Evolutionary conservation across 2,329 filamentous ascomycete genomes (phyloP).

Genomic region (Microcyclosporella mali): DNA sequence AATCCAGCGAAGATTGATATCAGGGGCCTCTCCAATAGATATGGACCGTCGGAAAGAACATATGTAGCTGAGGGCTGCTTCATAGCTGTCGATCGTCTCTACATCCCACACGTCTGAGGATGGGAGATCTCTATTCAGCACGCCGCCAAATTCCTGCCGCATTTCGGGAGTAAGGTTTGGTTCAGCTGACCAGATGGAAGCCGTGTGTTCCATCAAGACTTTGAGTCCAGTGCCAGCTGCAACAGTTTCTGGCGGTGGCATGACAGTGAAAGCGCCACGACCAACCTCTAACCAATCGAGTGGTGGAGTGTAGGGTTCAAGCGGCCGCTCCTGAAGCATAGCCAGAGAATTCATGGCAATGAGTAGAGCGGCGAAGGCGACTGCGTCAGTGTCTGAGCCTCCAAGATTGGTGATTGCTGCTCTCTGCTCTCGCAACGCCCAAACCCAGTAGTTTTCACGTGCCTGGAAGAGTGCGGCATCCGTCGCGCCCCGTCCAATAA

Average conservation of each 20-base stretch:
- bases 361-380: slow-evolving; percentile 25
- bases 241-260: slow-evolving; percentile 19
- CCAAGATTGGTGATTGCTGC: slow-evolving; percentile 23
- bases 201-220: slow-evolving; percentile 20
- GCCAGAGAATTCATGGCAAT: slow-evolving; percentile 27
- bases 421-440: slow-evolving; percentile 26
- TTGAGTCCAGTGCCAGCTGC: slow-evolving; percentile 20
- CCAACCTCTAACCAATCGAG: slow-evolving; percentile 31
- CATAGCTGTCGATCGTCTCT: slow-evolving; percentile 23
- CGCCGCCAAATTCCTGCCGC: slow-evolving; percentile 19
- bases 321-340: slow-evolving; percentile 24
- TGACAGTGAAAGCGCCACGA: slow-evolving; percentile 23
- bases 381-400: slow-evolving; percentile 25
- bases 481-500: slow-evolving; percentile 14
- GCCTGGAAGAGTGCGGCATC: slow-evolving; percentile 17
- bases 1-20: slow-evolving; percentile 27
- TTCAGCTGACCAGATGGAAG: slow-evolving; percentile 19
- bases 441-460: slow-evolving; percentile 21
- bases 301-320: slow-evolving; percentile 27
- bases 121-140: slow-evolving; percentile 21
- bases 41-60: slow-evolving; percentile 24
- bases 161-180: slow-evolving; percentile 17
- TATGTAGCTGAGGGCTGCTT: slow-evolving; percentile 27
- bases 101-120: slow-evolving; percentile 13
- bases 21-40: slow-evolving; percentile 18